Conservation (phyloP, 192 early-diverging fungal species). For the Entophlyctis luteolus region DNA sequence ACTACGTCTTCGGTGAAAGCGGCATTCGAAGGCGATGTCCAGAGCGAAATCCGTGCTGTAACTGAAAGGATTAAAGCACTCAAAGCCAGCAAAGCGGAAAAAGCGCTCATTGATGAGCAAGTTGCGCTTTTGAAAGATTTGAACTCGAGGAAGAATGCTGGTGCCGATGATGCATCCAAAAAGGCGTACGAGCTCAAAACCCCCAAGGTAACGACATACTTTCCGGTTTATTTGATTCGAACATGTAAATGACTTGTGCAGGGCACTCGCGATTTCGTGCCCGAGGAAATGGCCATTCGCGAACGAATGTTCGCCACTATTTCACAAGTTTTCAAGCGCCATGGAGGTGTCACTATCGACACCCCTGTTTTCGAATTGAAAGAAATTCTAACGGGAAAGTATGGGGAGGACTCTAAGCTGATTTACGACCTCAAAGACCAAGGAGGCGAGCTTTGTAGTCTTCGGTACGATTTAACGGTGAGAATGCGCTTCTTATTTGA, state of each 20-base stretch:
- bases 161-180: conserved; percentile 32
- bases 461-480: conserved; percentile 94
- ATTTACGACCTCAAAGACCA: conserved; percentile 98
- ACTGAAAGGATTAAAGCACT: conserved; percentile 38
- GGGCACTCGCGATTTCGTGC: conserved; percentile 93
- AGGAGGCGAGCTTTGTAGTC: conserved; percentile 90
- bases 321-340: conserved; percentile 82
- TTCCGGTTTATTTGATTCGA: neutral
- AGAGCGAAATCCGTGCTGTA: conserved; percentile 4
- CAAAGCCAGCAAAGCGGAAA: conserved; percentile 59
- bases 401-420: conserved; percentile 97
- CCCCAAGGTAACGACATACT: conserved; percentile 56
- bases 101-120: conserved; percentile 53
- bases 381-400: conserved; percentile 94
- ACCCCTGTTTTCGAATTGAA: conserved; percentile 98
- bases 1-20: too few species aligned
- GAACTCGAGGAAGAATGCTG: conserved; percentile 56
- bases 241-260: conserved; percentile 12
- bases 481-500: neutral
- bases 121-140: conserved; percentile 55
- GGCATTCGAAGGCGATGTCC: too few species aligned
- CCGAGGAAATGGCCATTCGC: conserved; percentile 96
- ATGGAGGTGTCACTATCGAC: conserved; percentile 97
- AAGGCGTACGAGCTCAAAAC: conserved; percentile 67
- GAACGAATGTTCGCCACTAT: conserved; percentile 89